A percentile compares a stretch with the other conserved stretches of the same genome.
These are phyloP conservation scores for Carnegiea gigantea DNA, from an alignment of 179 eudicot genomes.

Conservation along the genomic window DNA sequence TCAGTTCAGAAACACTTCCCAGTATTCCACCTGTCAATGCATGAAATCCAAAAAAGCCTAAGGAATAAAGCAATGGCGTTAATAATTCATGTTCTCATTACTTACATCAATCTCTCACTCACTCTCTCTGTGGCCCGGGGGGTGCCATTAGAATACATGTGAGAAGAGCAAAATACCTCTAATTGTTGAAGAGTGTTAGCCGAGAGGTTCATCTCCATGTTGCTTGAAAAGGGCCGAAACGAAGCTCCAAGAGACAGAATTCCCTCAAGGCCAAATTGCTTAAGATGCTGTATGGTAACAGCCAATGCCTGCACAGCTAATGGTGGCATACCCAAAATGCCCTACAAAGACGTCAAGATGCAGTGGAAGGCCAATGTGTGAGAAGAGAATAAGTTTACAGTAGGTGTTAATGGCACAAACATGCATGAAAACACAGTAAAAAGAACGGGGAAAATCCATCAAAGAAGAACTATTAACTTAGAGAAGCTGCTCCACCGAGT, in stretches of 20 bases:
- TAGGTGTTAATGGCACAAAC: neutral
- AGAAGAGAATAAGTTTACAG: neutral
- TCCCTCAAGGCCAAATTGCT: constrained; percentile 89
- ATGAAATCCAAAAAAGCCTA: neutral
- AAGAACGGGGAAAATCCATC: neutral
- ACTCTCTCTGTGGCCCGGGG: neutral
- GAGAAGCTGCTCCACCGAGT: neutral
- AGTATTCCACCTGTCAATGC: neutral
- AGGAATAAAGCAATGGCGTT: neutral
- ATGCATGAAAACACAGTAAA: neutral
- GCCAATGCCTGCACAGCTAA: constrained; percentile 80
- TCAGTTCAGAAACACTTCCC: no score
- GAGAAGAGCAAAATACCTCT: constrained; percentile 52
- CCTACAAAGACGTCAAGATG: constrained; percentile 36
- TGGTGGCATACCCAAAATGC: constrained; percentile 71
- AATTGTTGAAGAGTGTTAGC: constrained; percentile 92
- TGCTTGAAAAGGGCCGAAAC: constrained; percentile 70
- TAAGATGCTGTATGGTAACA: constrained; percentile 64
- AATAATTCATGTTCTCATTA: neutral
- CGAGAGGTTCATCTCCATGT: constrained; percentile 77
- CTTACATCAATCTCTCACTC: neutral
- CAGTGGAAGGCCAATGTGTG: neutral
- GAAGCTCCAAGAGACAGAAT: constrained; percentile 75
- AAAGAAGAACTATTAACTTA: neutral
- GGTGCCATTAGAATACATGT: neutral